Base-by-base conservation (phyloP, 768 basidiomycete genomes). In the Auricularia sp. region DNA sequence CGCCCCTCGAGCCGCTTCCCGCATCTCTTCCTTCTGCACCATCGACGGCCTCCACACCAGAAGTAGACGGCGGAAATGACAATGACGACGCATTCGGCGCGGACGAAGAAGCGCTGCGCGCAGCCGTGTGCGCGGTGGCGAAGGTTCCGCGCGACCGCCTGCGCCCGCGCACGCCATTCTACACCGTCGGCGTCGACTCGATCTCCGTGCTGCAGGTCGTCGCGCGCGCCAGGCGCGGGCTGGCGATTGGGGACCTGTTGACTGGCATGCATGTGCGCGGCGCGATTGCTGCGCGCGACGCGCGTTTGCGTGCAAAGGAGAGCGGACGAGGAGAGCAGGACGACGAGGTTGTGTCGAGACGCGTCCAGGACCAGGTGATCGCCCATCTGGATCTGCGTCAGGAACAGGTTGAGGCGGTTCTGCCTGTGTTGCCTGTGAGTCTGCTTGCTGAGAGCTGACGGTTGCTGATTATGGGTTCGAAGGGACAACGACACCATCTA, bases 181-280 rank as follows among this genome's bases (percentile, higher is more conserved):
- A 73, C 13, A 73, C 77, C 5, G 68, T 82, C 11, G 82, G 82
- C 21, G 72, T 82, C 11, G 82, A 82, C 68, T 83, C 82, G 1
- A 82, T 83, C 65, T 79, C 78, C 21, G 80, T 82, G 24, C 79
- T 83, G 42, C 77, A 78, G 62, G 71, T 83, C 13, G 73, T 74
- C 10, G 75, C 78, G 6, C 79, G 74, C 64, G 77, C 76, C 67
- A 74, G 77, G 56, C 70, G 72, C 56, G 72, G 54, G 14, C 59
- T 76, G 33, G 66, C 63, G 13, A 75, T 77, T 2, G 77, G 73
- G 36, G 79, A 82, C 64, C 74, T 82, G n/a, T 68, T 80, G 54
- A 76, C 71, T 44, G 77, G 80, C 62, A 68, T 68, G 51, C 79
- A 79, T 3, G 67, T 82, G 21, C 56, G 13, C 14, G 74, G 67